Conservation (phyloP, 306 rosid species). For the Cucurbita pepo region DNA sequence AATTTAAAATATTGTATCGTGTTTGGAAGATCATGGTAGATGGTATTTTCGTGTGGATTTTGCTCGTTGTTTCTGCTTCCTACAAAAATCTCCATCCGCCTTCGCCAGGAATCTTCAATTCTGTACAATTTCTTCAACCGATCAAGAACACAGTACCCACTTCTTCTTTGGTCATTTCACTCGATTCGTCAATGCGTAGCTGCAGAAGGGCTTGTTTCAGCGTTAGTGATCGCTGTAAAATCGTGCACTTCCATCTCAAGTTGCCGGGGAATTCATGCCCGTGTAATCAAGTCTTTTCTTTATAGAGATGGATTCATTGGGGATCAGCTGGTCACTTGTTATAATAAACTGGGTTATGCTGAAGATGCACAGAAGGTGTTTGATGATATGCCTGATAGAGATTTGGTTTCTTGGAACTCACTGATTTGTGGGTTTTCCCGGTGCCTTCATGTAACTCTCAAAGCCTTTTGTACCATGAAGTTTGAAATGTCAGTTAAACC, state of each 20-base stretch:
- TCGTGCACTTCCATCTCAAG: constrained; percentile 29
- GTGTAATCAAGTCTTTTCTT: constrained; percentile 38
- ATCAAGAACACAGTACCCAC: constrained; percentile 1
- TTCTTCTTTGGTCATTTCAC: not conserved
- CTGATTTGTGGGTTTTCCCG: constrained; percentile 47
- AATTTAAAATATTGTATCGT: not conserved
- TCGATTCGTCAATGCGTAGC: not conserved
- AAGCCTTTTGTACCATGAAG: constrained; percentile 28
- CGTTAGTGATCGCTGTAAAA: constrained; percentile 26
- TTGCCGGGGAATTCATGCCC: constrained; percentile 45
- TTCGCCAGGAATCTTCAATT: not conserved
- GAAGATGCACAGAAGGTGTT: constrained; percentile 46
- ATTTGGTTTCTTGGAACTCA: constrained; percentile 56
- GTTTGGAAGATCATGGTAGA: constrained; percentile 15
- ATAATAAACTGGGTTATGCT: constrained; percentile 27
- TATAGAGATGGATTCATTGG: constrained; percentile 61
- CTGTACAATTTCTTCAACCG: constrained; percentile 5
- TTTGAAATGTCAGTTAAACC: constrained; percentile 19
- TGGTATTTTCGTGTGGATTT: not conserved
- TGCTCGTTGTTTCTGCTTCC: not conserved
- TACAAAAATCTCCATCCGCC: not conserved
- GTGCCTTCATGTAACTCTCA: constrained; percentile 24
- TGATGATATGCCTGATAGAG: constrained; percentile 48
- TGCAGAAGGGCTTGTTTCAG: constrained; percentile 25
- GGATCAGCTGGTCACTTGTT: constrained; percentile 45